Percentiles rank a stretch among this genome's conserved stretches.
phyloP scores from a whole-genome alignment of 768 basidiomycete species.

The Gelatoporia subvermispora region DNA sequence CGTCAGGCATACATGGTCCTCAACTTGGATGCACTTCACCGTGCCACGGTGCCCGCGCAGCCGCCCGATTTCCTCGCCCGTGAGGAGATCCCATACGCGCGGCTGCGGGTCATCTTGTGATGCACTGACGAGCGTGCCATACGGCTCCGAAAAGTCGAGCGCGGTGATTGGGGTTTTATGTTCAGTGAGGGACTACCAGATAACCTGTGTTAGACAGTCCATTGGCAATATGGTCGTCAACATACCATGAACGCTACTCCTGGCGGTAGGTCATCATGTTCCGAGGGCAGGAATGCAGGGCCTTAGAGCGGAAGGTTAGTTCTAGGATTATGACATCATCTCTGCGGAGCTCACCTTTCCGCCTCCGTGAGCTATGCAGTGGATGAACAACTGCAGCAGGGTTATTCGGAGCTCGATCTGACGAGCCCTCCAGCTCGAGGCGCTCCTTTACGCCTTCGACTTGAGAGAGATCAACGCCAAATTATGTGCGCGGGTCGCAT shows the following conservation, averaged over 20 bases:
- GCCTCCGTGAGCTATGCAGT: slow-evolving; percentile 59
- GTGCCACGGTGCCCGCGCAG: slow-evolving; percentile 75
- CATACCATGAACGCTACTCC: slow-evolving; percentile 97
- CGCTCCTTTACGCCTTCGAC: slow-evolving; percentile 90
- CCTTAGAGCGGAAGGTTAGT: slow-evolving; percentile 39
- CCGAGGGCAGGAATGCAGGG: slow-evolving; percentile 93
- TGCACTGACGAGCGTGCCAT: slow-evolving; percentile 87
- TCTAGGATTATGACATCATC: background rate
- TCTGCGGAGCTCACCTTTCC: slow-evolving; percentile 46
- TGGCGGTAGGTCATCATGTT: slow-evolving; percentile 91
- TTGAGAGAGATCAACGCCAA: slow-evolving; percentile 25
- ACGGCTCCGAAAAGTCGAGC: slow-evolving; percentile 95
- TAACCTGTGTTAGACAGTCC: background rate
- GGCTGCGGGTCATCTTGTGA: slow-evolving; percentile 83
- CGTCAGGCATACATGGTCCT: slow-evolving; percentile 85
- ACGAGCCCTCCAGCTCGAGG: slow-evolving; percentile 61
- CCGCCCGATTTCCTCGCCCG: slow-evolving; percentile 81
- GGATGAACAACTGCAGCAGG: slow-evolving; percentile 34
- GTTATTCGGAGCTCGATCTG: slow-evolving; percentile 24
- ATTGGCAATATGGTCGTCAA: background rate
- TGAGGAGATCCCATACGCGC: slow-evolving; percentile 91
- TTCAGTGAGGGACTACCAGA: slow-evolving; percentile 65
- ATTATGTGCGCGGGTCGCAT: slow-evolving; percentile 3
- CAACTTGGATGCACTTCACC: slow-evolving; percentile 91
- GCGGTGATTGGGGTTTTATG: slow-evolving; percentile 82